These are phyloP conservation scores for Malus sylvestris DNA, from an alignment of 306 rosid genomes.

Conservation along the genomic window DNA sequence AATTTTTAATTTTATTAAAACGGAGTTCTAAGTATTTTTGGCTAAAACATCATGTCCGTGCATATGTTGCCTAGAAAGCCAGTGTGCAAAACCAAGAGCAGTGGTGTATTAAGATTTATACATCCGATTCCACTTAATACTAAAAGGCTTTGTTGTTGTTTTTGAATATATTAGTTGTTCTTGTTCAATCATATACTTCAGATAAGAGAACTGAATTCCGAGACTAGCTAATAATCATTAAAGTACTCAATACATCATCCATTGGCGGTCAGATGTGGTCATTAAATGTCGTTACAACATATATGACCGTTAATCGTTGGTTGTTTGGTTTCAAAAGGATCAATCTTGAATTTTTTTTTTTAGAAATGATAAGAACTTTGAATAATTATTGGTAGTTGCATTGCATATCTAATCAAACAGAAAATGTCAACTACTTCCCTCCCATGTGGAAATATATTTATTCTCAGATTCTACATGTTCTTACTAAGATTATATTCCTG, in stretches of 20 bases:
- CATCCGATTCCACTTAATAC: too few relatives aligned
- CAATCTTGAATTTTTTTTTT: too few relatives aligned
- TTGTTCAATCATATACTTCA: neutral
- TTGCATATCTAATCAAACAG: conserved; percentile 39
- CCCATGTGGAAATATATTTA: conserved; percentile 41
- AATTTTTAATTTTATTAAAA: too few relatives aligned
- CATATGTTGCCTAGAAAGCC: neutral
- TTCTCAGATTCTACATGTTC: conserved; percentile 3
- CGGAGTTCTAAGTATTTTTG: too few relatives aligned
- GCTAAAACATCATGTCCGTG: neutral
- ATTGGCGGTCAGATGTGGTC: neutral
- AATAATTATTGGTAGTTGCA: conserved; percentile 6
- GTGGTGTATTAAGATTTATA: too few relatives aligned
- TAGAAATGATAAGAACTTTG: neutral
- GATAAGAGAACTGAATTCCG: too few relatives aligned
- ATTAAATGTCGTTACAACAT: neutral
- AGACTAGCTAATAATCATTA: too few relatives aligned
- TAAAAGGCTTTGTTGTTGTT: too few relatives aligned
- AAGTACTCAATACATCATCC: neutral
- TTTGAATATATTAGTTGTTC: neutral
- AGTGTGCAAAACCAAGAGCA: too few relatives aligned
- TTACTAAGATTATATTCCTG: neutral
- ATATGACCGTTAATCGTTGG: neutral
- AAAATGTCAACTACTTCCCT: conserved; percentile 38
- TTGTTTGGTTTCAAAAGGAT: neutral